These are phyloP conservation scores for Mariannaea sp. DNA, from an alignment of 2,329 filamentous ascomycete genomes.

Conservation along the genomic window DNA sequence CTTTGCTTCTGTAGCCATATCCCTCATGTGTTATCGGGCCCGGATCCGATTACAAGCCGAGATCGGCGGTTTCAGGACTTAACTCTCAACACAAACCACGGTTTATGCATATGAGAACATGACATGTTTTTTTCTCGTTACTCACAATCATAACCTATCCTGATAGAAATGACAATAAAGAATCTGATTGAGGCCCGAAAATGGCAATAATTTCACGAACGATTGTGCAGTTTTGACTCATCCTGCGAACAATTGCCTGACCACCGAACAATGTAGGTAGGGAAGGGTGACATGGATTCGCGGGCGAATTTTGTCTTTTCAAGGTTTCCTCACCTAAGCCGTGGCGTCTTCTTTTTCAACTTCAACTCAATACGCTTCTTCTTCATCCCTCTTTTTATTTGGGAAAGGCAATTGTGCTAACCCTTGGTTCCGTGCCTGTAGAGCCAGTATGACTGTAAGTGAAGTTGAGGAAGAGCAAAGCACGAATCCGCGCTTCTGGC, in stretches of 20 bases:
- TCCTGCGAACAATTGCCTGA: slow-evolving; percentile 31
- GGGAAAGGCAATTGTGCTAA: slow-evolving; percentile 11
- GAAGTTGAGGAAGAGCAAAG: slow-evolving; percentile 34
- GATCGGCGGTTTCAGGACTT: slow-evolving; percentile 10
- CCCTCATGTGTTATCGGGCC: slow-evolving; percentile 8
- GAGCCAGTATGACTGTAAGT: slow-evolving; percentile 28
- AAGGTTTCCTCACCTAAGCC: slow-evolving; percentile 15
- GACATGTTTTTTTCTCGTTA: not conserved
- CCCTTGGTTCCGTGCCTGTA: not conserved
- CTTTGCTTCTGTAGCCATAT: not conserved
- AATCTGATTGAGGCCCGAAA: not conserved
- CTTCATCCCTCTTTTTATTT: not conserved
- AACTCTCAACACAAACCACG: not conserved
- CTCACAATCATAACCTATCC: not conserved
- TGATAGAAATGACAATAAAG: not conserved
- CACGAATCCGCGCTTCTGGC: slow-evolving; percentile 46
- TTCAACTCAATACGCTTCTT: not conserved
- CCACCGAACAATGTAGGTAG: slow-evolving; percentile 15
- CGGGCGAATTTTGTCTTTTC: slow-evolving; percentile 22
- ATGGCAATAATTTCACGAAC: not conserved
- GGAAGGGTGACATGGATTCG: slow-evolving; percentile 24
- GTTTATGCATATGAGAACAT: not conserved
- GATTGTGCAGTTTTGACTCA: slow-evolving; percentile 16
- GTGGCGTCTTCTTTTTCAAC: not conserved
- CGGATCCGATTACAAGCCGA: slow-evolving; percentile 13